A percentile compares a stretch with the other conserved stretches of the same genome.
phyloP scores from a whole-genome alignment of 2,329 filamentous ascomycete species.

The Stromatinia cepivora region DNA sequence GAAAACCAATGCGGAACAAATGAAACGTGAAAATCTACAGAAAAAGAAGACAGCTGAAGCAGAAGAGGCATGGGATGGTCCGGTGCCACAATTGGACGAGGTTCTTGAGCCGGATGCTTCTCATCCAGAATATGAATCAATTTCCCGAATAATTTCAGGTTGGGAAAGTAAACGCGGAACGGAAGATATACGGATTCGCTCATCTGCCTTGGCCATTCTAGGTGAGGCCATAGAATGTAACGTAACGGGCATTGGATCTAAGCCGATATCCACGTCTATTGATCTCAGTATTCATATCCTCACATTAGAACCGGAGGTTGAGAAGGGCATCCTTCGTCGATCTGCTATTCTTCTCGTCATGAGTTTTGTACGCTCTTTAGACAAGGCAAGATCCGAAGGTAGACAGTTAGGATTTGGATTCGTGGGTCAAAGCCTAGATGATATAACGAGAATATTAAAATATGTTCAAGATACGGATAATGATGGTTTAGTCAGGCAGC shows the following conservation, averaged over 20 bases:
- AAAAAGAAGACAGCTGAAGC: conserved; percentile 52
- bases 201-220: conserved; percentile 68
- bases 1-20: conserved; percentile 59
- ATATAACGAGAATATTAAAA: conserved; percentile 60
- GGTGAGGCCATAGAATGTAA: conserved; percentile 61
- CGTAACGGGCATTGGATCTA: conserved; percentile 54
- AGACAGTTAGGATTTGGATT: conserved; percentile 55
- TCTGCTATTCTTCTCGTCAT: conserved; percentile 65
- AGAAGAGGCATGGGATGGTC: conserved; percentile 56
- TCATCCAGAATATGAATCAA: conserved; percentile 47
- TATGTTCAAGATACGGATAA: conserved; percentile 67
- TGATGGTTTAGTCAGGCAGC: conserved; percentile 67
- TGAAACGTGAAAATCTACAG: conserved; percentile 50
- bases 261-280: conserved; percentile 55
- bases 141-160: conserved; percentile 61
- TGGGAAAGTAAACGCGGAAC: conserved; percentile 66
- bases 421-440: conserved; percentile 55
- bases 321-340: conserved; percentile 64
- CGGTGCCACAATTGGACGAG: conserved; percentile 51
- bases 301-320: conserved; percentile 58
- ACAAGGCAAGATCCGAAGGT: conserved; percentile 51
- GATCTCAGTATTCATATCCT: conserved; percentile 65
- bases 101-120: conserved; percentile 29
- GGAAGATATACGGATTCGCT: conserved; percentile 69
- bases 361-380: conserved; percentile 60